These are phyloP conservation scores for Fusarium anthophilum DNA, from an alignment of 2,329 filamentous ascomycete genomes.

Conservation along the genomic window DNA sequence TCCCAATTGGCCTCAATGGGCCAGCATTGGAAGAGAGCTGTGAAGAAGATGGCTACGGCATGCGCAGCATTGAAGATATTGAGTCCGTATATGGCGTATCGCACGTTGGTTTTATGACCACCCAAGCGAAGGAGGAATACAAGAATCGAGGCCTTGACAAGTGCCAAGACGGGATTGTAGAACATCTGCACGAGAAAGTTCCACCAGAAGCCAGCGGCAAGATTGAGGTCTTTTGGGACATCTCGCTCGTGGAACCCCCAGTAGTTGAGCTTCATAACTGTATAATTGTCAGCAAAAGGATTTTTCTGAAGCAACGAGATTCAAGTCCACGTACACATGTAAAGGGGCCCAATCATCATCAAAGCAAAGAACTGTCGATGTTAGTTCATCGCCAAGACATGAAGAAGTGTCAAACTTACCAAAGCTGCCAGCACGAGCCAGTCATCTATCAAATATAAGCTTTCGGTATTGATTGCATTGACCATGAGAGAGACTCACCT, in stretches of 20 bases:
- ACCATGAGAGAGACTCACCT: conserved; percentile 9
- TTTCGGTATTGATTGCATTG: background rate
- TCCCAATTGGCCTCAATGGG: conserved; percentile 50
- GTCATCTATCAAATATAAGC: conserved; percentile 13
- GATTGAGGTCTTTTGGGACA: conserved; percentile 34
- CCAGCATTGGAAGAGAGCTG: conserved; percentile 52
- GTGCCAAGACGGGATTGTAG: conserved; percentile 56
- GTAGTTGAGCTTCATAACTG: conserved; percentile 47
- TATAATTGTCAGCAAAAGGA: fast-evolving
- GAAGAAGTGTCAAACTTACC: background rate
- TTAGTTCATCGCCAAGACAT: background rate
- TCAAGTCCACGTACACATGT: conserved; percentile 19
- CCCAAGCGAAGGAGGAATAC: conserved; percentile 56
- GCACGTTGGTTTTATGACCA: conserved; percentile 46
- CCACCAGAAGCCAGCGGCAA: conserved; percentile 42
- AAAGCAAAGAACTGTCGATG: conserved; percentile 21
- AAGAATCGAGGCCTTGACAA: conserved; percentile 57
- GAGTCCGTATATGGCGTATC: conserved; percentile 20
- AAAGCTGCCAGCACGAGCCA: conserved; percentile 23
- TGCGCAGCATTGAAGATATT: conserved; percentile 44
- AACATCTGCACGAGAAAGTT: conserved; percentile 53
- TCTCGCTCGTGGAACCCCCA: conserved; percentile 42
- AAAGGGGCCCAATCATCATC: conserved; percentile 27
- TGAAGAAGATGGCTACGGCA: conserved; percentile 50
- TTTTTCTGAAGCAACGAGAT: fast-evolving